phyloP scores from a whole-genome alignment of 108 stramenopile species.

The Stephanodiscus minutulus region DNA sequence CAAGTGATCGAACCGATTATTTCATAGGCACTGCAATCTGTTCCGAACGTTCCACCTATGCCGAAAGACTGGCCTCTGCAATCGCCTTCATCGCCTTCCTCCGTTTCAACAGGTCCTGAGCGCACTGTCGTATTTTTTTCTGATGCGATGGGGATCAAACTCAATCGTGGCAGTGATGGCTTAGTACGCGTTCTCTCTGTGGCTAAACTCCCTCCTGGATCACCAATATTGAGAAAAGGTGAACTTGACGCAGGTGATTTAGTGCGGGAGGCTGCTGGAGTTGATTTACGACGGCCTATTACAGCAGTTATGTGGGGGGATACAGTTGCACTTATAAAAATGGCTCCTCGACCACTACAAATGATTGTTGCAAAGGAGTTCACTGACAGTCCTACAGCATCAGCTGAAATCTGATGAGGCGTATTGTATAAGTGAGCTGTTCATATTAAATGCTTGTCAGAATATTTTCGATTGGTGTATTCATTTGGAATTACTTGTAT shows the following conservation, averaged over 20 bases:
- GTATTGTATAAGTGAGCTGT: not conserved
- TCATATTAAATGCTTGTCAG: constrained; percentile 14
- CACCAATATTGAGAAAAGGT: constrained; percentile 73
- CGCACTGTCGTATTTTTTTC: constrained; percentile 72
- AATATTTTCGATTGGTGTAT: not conserved
- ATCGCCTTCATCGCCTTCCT: constrained; percentile 54
- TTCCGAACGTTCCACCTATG: constrained; percentile 75
- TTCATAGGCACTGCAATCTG: constrained; percentile 57
- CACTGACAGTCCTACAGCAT: constrained; percentile 33
- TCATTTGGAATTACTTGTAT: no score
- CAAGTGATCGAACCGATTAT: not conserved
- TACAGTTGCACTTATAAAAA: constrained; percentile 86
- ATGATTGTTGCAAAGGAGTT: constrained; percentile 74
- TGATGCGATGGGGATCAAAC: constrained; percentile 81
- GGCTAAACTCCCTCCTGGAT: constrained; percentile 60
- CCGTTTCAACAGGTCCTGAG: constrained; percentile 64
- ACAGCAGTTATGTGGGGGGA: constrained; percentile 92
- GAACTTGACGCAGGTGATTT: constrained; percentile 75
- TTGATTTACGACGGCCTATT: constrained; percentile 83
- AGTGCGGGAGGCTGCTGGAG: constrained; percentile 82
- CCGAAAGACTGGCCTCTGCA: constrained; percentile 84
- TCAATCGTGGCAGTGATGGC: constrained; percentile 87
- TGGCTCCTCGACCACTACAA: constrained; percentile 79
- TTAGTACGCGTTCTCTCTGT: constrained; percentile 82
- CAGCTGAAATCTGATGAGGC: constrained; percentile 5